Evolutionary conservation across 768 basidiomycete species (phyloP).

Genomic region (Pholiota conissans): DNA sequence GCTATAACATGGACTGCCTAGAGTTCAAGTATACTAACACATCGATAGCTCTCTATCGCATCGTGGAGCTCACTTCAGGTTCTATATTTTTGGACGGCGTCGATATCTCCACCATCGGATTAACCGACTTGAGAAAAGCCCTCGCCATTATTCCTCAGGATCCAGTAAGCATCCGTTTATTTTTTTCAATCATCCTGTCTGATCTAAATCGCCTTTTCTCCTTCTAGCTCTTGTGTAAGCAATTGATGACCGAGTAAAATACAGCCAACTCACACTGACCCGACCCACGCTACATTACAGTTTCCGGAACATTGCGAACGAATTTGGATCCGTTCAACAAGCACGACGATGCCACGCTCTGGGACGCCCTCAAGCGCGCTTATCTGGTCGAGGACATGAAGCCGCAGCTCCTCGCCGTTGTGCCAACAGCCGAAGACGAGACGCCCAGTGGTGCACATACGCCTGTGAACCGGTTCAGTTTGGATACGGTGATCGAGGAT

Average conservation of each 20-base stretch:
- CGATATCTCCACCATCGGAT: conserved; percentile 81
- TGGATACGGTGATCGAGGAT: conserved; percentile 84
- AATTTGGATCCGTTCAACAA: conserved; percentile 90
- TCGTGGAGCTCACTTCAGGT: conserved; percentile 80
- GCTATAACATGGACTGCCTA: background rate
- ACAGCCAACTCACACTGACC: background rate
- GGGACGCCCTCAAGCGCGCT: conserved; percentile 86
- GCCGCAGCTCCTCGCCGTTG: conserved; percentile 21
- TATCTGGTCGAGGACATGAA: conserved; percentile 69
- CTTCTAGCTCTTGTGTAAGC: conserved; percentile 49
- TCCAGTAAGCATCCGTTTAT: conserved; percentile 44
- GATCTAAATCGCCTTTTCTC: conserved; percentile 3
- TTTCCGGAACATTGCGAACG: conserved; percentile 79
- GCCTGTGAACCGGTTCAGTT: conserved; percentile 65
- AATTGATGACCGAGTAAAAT: background rate
- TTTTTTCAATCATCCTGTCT: background rate
- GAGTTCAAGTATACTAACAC: background rate
- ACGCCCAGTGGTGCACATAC: conserved; percentile 41
- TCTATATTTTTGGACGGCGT: conserved; percentile 78
- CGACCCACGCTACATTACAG: conserved; percentile 26
- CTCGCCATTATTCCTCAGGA: conserved; percentile 88
- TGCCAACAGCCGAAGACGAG: conserved; percentile 24
- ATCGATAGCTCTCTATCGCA: conserved; percentile 65
- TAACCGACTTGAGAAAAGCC: conserved; percentile 66
- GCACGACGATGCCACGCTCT: conserved; percentile 78